phyloP scores from a whole-genome alignment of 352 stramenopile species.

The Globisporangium alternatum region DNA sequence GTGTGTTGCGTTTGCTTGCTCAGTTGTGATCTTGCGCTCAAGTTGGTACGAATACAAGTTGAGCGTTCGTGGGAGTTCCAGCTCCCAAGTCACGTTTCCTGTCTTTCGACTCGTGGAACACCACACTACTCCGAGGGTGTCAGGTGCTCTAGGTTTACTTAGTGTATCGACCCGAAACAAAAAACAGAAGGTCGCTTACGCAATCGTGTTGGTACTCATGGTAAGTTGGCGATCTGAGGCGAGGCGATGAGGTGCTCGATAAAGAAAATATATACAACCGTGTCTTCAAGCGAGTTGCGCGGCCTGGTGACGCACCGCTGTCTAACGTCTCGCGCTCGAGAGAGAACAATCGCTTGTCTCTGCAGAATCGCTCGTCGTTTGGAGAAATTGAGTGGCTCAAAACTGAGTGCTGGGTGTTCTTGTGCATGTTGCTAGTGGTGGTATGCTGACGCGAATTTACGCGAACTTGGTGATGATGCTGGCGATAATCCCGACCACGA shows the following conservation, averaged over 20 bases:
- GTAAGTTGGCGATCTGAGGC: too few species aligned
- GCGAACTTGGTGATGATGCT: constrained; percentile 51
- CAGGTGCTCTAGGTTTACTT: too few species aligned
- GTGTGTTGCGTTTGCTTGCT: too few species aligned
- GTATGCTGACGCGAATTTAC: constrained; percentile 8
- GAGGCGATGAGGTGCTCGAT: not conserved
- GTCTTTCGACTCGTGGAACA: too few species aligned
- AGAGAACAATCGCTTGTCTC: not conserved
- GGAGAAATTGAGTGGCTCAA: not conserved
- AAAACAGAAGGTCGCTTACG: too few species aligned
- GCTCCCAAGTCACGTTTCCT: too few species aligned
- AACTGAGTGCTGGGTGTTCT: not conserved
- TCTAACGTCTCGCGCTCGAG: not conserved
- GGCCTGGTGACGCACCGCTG: not conserved
- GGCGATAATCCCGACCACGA: constrained; percentile 69
- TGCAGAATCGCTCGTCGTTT: not conserved
- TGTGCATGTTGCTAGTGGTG: not conserved
- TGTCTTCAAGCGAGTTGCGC: not conserved
- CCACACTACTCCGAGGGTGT: too few species aligned
- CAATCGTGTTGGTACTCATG: too few species aligned
- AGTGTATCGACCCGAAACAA: too few species aligned
- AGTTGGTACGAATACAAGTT: too few species aligned
- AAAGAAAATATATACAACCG: constrained; percentile 8
- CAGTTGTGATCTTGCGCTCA: too few species aligned
- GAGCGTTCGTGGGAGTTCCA: too few species aligned